These are phyloP conservation scores for Alternaria metachromatica DNA, from an alignment of 2,329 filamentous ascomycete genomes.

Conservation along the genomic window DNA sequence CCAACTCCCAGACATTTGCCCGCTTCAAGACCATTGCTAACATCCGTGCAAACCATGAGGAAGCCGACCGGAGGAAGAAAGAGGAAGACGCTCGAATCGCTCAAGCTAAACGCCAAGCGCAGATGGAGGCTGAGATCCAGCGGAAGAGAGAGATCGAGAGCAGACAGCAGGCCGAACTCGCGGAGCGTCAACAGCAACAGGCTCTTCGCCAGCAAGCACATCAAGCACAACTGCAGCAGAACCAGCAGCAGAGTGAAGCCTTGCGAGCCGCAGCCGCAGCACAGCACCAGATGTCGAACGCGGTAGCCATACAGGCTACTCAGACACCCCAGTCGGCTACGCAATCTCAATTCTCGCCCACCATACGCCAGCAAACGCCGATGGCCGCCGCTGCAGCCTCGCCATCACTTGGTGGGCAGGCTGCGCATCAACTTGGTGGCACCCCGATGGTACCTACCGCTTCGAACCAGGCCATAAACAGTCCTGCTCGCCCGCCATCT, in stretches of 20 bases:
- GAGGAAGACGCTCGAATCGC: slow-evolving; percentile 56
- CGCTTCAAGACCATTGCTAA: slow-evolving; percentile 90
- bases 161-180: slow-evolving; percentile 41
- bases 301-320: slow-evolving; percentile 30
- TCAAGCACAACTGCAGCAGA: slow-evolving; percentile 23
- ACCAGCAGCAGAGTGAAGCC: slow-evolving; percentile 40
- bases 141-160: slow-evolving; percentile 45
- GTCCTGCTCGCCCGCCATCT: slow-evolving; percentile 48
- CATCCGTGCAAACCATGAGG: slow-evolving; percentile 78
- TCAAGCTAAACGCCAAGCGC: slow-evolving; percentile 50
- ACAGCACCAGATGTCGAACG: slow-evolving; percentile 37
- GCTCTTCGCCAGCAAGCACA: slow-evolving; percentile 57
- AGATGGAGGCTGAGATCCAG: slow-evolving; percentile 43
- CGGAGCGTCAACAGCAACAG: slow-evolving; percentile 56
- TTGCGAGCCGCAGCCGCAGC: slow-evolving; percentile 47
- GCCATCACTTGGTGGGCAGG: slow-evolving; percentile 45
- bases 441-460: slow-evolving; percentile 54
- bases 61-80: slow-evolving; percentile 65
- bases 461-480: slow-evolving; percentile 48
- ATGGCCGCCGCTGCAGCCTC: slow-evolving; percentile 53
- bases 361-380: slow-evolving; percentile 55
- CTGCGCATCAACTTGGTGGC: slow-evolving; percentile 49
- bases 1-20: slow-evolving; percentile 87
- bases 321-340: slow-evolving; percentile 60
- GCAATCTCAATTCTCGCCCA: slow-evolving; percentile 70